Evolutionary conservation across 345 rosid species (phyloP).

Genomic region (Moricandia arvensis): DNA sequence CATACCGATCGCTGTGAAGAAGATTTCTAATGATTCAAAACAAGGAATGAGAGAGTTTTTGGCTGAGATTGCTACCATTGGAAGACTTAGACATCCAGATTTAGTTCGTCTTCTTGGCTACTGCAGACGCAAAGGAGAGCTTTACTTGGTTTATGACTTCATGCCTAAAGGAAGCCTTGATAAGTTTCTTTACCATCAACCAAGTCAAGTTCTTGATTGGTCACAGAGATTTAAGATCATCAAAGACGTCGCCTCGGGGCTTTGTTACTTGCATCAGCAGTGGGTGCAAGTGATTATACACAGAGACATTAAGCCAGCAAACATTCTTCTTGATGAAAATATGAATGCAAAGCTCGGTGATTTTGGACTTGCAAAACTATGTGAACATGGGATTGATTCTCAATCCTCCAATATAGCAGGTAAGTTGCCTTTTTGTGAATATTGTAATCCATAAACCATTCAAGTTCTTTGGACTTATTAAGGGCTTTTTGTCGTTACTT

Average conservation of each 20-base stretch:
- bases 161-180: conserved; percentile 76
- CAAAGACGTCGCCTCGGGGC: conserved; percentile 67
- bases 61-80: conserved; percentile 72
- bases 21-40: conserved; percentile 49
- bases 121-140: conserved; percentile 60
- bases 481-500: conserved; percentile 1
- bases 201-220: conserved; percentile 51
- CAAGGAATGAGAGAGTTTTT: conserved; percentile 80
- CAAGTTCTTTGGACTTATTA: not conserved
- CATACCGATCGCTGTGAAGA: conserved; percentile 63
- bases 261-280: conserved; percentile 34
- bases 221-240: conserved; percentile 59
- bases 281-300: conserved; percentile 79
- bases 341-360: conserved; percentile 71
- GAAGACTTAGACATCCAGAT: conserved; percentile 63
- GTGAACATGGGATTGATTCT: conserved; percentile 54
- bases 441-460: not conserved
- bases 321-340: conserved; percentile 65
- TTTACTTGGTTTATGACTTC: conserved; percentile 64
- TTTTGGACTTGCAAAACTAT: conserved; percentile 77
- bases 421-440: not conserved
- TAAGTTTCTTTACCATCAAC: conserved; percentile 35
- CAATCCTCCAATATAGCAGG: conserved; percentile 53
- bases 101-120: conserved; percentile 76
- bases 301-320: conserved; percentile 74